A percentile compares a stretch with the other conserved stretches of the same genome.
Conservation (phyloP, 2,329 filamentous ascomycete genomes). For the Xylariaceae sp. region DNA sequence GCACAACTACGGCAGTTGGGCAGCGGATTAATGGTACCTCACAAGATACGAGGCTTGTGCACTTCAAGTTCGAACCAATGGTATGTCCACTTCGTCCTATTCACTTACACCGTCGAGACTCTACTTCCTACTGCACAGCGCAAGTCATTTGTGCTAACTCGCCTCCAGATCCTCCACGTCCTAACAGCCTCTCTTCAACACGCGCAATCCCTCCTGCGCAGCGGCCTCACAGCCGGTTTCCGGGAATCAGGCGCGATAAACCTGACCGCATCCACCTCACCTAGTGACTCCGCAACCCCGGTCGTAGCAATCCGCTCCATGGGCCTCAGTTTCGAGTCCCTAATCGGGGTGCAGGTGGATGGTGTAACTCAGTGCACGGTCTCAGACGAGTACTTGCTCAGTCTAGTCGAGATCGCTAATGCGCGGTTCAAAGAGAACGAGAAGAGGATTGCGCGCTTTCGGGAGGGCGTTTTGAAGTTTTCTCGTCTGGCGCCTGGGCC, state of each 20-base stretch:
- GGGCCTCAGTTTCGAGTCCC: slow-evolving; percentile 75
- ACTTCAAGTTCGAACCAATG: slow-evolving; percentile 95
- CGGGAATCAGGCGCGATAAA: slow-evolving; percentile 84
- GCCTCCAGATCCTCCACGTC: slow-evolving; percentile 76
- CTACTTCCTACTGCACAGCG: neutral
- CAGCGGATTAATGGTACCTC: slow-evolving; percentile 23
- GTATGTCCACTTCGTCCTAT: slow-evolving; percentile 50
- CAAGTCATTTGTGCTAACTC: neutral
- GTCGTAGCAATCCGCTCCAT: slow-evolving; percentile 84
- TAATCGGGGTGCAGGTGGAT: slow-evolving; percentile 60
- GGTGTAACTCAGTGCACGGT: slow-evolving; percentile 50
- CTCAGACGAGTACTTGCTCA: slow-evolving; percentile 61
- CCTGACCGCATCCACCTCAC: slow-evolving; percentile 39
- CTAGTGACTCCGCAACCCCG: slow-evolving; percentile 47
- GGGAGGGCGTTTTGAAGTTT: slow-evolving; percentile 43
- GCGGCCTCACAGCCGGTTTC: slow-evolving; percentile 78
- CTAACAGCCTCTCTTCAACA: slow-evolving; percentile 70
- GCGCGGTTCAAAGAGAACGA: slow-evolving; percentile 68
- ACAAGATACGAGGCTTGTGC: slow-evolving; percentile 51
- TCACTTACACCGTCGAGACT: no score
- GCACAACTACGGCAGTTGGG: slow-evolving; percentile 20
- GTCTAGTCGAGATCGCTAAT: slow-evolving; percentile 67
- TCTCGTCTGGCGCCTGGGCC: slow-evolving; percentile 30
- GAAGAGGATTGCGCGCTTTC: slow-evolving; percentile 64
- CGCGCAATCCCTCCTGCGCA: slow-evolving; percentile 71